Evolutionary conservation across 2,329 filamentous ascomycete genomes (phyloP).

Genomic region (Aspergillus fructus): DNA sequence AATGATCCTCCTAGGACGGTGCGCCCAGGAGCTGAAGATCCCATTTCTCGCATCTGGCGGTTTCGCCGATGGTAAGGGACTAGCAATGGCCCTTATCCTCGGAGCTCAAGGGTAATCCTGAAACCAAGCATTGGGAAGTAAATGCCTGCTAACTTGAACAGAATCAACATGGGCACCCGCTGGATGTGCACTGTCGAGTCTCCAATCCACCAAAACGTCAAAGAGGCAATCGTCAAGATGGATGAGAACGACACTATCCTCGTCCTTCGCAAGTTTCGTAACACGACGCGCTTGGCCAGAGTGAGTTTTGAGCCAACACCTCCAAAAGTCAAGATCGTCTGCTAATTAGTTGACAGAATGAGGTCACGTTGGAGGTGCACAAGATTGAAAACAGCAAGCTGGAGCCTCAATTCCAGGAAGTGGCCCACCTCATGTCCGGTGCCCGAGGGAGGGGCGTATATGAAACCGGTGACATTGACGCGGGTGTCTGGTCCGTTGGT

Average conservation of each 20-base stretch:
- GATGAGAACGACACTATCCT: conserved; percentile 88
- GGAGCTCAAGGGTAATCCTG: conserved; percentile 71
- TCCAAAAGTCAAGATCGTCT: background rate
- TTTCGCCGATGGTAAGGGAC: conserved; percentile 88
- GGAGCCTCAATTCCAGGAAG: conserved; percentile 6
- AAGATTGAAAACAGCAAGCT: conserved; percentile 9
- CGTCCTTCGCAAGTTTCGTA: conserved; percentile 53
- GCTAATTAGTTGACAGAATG: conserved; percentile 1
- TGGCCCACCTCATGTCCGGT: conserved; percentile 9
- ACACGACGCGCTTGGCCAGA: conserved; percentile 7
- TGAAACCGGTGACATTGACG: conserved; percentile 9
- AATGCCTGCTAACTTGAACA: background rate
- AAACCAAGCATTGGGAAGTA: background rate
- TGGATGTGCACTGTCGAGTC: conserved; percentile 96
- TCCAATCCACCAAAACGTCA: conserved; percentile 88
- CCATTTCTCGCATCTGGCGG: conserved; percentile 95
- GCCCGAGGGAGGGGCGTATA: conserved; percentile 7
- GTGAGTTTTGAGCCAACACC: background rate
- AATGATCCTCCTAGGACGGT: conserved; percentile 69
- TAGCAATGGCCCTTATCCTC: conserved; percentile 85
- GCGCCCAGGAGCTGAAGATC: conserved; percentile 77
- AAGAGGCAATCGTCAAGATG: conserved; percentile 83
- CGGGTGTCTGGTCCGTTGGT: conserved; percentile 10
- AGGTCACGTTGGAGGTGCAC: conserved; percentile 9
- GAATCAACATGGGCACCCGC: conserved; percentile 93